Evolutionary conservation across 345 rosid species (phyloP), one percentile per base, ranked within the genome.

Genomic region (Geranium rotundifolium): DNA sequence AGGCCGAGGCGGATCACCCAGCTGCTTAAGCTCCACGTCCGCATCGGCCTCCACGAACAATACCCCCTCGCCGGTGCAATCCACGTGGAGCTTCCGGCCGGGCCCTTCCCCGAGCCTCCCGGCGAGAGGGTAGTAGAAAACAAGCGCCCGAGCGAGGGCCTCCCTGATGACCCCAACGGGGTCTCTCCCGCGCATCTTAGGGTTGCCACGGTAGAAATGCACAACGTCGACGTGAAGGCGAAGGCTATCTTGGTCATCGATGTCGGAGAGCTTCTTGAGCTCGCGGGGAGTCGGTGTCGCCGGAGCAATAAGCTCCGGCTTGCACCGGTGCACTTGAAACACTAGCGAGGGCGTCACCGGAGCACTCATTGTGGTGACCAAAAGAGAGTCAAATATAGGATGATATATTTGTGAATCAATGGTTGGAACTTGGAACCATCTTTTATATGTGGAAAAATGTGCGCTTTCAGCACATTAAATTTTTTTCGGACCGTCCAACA

Each of bases 211-310:
- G 56, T 81, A 85, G 64, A 83, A 72, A 1, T 71, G 72, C 64
- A 83, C 62, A 0, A 46, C 55, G 2, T 77, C 77, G 49, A 82
- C 58, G 4, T 79, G 85, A 61, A 75, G 73, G 46, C 84, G 78
- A 23, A 23, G 75, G 79, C 50, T 78, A 71, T 16, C 75, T 74
- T 83, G 90, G 61, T 82, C 90, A 16, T 85, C 88, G 19, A 85
- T 76, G 64, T 85, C 90, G 0, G 90, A 85, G 19, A 85, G 75
- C 20, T 62, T 70, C 70, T 74, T 85, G 54, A 60, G 64, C 58
- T 77, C 84, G 8, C 34, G 72, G 1, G 88, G 83, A 0, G 88
- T 77, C 1, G 79, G 84, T 34, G 65, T 72, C 0, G 81, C 80
- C 17, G 86, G 91, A 50, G 37, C 17, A 17, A 7, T 12, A 81